Evolutionary conservation across 176 grass and related monocot genomes (phyloP).

Genomic region (Triticum turgidum): DNA sequence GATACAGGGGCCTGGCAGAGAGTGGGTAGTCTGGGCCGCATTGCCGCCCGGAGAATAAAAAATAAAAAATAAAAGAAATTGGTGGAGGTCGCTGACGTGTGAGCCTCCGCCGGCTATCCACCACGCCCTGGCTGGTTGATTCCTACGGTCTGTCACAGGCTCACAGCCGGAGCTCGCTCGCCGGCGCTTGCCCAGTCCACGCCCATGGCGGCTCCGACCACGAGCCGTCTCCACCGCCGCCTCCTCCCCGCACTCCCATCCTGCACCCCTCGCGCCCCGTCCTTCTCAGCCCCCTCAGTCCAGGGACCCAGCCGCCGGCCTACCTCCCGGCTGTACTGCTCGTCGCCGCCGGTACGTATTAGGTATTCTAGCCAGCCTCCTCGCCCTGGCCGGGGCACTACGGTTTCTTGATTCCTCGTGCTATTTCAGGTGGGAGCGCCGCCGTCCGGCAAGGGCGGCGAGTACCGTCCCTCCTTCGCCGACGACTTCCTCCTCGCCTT

Average conservation of each 20-base stretch:
- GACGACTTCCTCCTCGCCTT: slow-evolving; percentile 41
- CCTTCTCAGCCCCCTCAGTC: background rate
- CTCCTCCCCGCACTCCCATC: background rate
- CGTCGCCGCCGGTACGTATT: slow-evolving; percentile 32
- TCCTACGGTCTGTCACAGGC: background rate
- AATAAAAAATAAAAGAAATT: background rate
- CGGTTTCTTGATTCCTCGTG: background rate
- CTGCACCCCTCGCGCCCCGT: background rate
- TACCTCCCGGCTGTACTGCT: slow-evolving; percentile 9
- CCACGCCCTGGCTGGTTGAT: background rate
- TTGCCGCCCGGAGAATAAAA: too few species aligned
- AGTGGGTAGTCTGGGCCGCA: too few species aligned
- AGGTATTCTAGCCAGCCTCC: background rate
- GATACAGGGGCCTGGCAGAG: background rate
- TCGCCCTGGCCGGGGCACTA: background rate
- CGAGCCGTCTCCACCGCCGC: background rate
- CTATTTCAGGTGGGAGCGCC: slow-evolving; percentile 11
- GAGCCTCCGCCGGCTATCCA: background rate
- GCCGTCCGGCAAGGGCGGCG: background rate
- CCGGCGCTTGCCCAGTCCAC: background rate
- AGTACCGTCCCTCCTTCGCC: slow-evolving; percentile 34
- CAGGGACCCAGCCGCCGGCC: background rate
- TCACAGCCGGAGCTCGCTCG: background rate
- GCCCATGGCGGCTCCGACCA: slow-evolving; percentile 19
- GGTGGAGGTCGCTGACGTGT: background rate